Conservation (phyloP, 352 stramenopile genomes). For the Phytophthora sp. region DNA sequence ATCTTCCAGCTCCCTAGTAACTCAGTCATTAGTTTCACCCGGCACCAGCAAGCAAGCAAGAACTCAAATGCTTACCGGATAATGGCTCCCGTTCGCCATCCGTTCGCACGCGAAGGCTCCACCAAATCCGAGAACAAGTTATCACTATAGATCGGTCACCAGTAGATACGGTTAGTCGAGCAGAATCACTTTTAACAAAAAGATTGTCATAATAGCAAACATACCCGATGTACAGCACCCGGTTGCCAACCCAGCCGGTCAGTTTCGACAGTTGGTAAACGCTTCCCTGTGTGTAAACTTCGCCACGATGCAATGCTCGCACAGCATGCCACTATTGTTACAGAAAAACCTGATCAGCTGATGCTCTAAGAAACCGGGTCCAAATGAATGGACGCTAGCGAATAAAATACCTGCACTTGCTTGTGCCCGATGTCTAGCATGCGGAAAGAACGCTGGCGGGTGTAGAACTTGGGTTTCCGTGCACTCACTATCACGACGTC, state of each 20-base stretch:
- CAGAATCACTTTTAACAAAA: background rate
- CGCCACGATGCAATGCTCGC: constrained; percentile 51
- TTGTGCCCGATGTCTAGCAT: constrained; percentile 66
- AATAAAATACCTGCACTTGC: constrained; percentile 56
- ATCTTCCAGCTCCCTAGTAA: constrained; percentile 81
- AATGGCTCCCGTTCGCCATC: constrained; percentile 93
- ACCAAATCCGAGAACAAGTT: constrained; percentile 95
- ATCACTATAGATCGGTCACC: constrained; percentile 51
- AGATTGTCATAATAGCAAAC: background rate
- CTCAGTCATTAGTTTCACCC: background rate
- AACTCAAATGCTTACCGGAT: constrained; percentile 63
- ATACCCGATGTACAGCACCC: constrained; percentile 94
- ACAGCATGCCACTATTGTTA: constrained; percentile 79
- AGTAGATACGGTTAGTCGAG: background rate
- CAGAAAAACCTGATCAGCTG: too few species aligned
- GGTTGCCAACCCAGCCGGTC: constrained; percentile 70
- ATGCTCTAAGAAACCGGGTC: too few species aligned
- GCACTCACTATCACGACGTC: constrained; percentile 90
- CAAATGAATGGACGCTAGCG: background rate
- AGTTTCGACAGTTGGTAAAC: constrained; percentile 63
- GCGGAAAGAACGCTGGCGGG: constrained; percentile 77
- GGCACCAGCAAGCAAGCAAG: too few species aligned
- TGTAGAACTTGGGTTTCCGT: constrained; percentile 94
- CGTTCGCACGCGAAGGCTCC: constrained; percentile 92
- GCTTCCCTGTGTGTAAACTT: constrained; percentile 87